Conservation (phyloP, 2,329 filamentous ascomycete species). For the Penicillium fuscoglaucum region DNA sequence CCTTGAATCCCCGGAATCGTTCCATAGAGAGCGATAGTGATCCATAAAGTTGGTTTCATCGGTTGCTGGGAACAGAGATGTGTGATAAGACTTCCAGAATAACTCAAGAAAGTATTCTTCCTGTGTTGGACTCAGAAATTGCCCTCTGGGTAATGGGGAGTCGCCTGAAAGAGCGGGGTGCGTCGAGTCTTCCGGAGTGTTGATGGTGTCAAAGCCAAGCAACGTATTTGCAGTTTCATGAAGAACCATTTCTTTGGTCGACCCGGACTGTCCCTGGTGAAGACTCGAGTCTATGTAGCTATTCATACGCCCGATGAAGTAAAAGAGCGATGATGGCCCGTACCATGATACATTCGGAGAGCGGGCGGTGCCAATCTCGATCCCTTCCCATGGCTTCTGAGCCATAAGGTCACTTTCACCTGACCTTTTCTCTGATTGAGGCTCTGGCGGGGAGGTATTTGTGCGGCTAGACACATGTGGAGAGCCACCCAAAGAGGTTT, state of each 20-base stretch:
- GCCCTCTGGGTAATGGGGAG: neutral
- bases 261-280: neutral
- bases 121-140: neutral
- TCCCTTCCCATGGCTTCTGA: neutral
- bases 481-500: neutral
- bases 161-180: neutral
- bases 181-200: neutral
- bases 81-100: neutral
- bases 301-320: neutral
- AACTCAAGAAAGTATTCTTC: neutral
- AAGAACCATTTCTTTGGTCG: neutral
- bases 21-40: neutral
- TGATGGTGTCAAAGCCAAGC: neutral
- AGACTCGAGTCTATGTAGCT: neutral
- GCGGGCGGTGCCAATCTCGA: neutral
- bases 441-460: neutral
- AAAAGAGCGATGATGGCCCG: neutral
- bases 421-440: neutral
- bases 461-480: neutral
- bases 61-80: neutral
- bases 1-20: neutral
- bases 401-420: neutral
- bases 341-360: neutral
- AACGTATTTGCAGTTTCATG: neutral
- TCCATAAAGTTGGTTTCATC: neutral